A percentile compares a stretch with the other conserved stretches of the same genome.
Conservation (phyloP, 2,329 filamentous ascomycete species). For the Colletotrichum shisoi region DNA sequence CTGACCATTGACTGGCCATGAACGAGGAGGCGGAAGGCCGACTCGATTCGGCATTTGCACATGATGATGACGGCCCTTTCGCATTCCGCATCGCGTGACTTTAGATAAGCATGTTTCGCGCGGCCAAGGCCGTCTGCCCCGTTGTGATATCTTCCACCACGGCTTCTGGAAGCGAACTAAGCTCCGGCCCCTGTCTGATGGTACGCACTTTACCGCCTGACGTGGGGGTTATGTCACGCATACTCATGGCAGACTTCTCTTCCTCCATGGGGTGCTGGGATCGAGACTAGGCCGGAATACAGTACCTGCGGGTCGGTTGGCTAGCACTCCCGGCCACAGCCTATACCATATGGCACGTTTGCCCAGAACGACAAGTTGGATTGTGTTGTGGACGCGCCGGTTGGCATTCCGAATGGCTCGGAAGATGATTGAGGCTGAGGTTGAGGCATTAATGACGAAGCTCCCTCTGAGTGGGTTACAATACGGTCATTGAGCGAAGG, state of each 20-base stretch:
- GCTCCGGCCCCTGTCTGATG: not conserved
- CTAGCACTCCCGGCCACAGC: not conserved
- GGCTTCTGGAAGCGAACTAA: not conserved
- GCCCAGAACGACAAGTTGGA: not conserved
- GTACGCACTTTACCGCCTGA: not conserved
- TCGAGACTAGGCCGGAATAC: constrained; percentile 1
- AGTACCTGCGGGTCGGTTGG: not conserved
- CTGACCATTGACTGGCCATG: constrained; percentile 35
- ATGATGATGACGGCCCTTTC: constrained; percentile 24
- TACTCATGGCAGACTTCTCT: not conserved
- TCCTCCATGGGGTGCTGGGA: not conserved
- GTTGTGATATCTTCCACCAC: constrained; percentile 13
- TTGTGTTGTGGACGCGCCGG: constrained; percentile 7
- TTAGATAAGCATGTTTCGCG: constrained; percentile 9
- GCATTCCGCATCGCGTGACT: constrained; percentile 28
- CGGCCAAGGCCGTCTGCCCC: constrained; percentile 6
- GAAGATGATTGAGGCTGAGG: not conserved
- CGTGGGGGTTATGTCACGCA: not conserved
- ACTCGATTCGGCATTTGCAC: constrained; percentile 23
- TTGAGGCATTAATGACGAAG: constrained; percentile 19
- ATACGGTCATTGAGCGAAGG: not conserved
- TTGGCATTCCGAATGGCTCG: constrained; percentile 4
- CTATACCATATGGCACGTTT: not conserved
- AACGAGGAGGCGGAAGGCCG: constrained; percentile 19
- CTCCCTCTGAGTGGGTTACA: constrained; percentile 11